Evolutionary conservation across 148 eudicot genomes (phyloP).

Genomic region (Amaranthus hypochondriacus): DNA sequence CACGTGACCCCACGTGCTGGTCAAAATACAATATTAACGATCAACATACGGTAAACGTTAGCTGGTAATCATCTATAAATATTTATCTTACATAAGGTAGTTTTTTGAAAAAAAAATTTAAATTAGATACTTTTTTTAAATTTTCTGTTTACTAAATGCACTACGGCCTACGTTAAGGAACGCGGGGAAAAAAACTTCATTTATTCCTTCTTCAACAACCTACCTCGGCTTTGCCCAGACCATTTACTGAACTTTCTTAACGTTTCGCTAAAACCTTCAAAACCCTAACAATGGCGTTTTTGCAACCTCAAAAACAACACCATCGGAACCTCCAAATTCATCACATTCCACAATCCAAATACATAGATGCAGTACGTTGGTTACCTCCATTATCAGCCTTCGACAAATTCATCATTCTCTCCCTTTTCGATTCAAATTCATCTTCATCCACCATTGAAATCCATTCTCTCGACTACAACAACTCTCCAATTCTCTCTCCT

Average conservation of each 20-base stretch:
- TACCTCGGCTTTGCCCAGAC: background rate
- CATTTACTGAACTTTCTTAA: background rate
- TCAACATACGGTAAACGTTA: no score
- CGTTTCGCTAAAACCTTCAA: conserved; percentile 24
- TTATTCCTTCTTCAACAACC: background rate
- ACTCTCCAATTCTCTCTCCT: conserved; percentile 36
- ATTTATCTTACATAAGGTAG: no score
- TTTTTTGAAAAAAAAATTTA: no score
- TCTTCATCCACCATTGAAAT: conserved; percentile 45
- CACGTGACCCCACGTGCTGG: no score
- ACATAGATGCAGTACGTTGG: conserved; percentile 68
- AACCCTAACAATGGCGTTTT: conserved; percentile 50
- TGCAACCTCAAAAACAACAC: conserved; percentile 15
- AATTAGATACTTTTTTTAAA: no score
- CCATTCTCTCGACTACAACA: conserved; percentile 37
- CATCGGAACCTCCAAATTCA: conserved; percentile 38
- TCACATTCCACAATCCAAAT: conserved; percentile 51
- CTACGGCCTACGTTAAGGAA: no score
- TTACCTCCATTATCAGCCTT: conserved; percentile 57
- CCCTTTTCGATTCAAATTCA: conserved; percentile 48
- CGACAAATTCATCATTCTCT: conserved; percentile 50
- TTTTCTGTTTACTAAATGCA: no score
- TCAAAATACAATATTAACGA: no score
- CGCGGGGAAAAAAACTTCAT: no score
- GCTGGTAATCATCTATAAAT: no score